Evolutionary conservation across 2,329 filamentous ascomycete species (phyloP), one percentile per base, ranked within the genome.

Genomic region (Herpotrichia juniperi): DNA sequence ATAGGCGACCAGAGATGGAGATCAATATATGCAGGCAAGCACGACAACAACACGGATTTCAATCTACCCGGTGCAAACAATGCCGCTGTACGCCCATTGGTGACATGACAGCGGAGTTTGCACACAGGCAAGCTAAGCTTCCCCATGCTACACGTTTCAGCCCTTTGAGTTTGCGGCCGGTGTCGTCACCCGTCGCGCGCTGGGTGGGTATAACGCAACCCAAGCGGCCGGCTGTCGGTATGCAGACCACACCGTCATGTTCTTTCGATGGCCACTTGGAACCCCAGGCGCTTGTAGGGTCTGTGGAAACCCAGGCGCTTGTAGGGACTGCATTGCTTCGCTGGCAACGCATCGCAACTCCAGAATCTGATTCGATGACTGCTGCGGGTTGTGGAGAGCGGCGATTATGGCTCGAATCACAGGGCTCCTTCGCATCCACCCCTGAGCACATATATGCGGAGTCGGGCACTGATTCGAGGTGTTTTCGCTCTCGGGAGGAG

Each of bases 401-500:
- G 56, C 54, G 57, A 50, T 50, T 51, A 48, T 35, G 48, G 54
- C 56, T 65, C 68, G 59, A 68, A 69, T 71, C 63, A 68, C 35
- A 55, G 17, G 19, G 43, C 57, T 44, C 53, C 50, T 51, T 40
- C 40, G 44, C 48, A 56, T 54, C 58, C 59, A 61, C 61, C 56
- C 59, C 62, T 60, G 51, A 50, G 55, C 50, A 54, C 55, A 52
- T 54, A 58, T 57, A 57, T 56, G 57, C 55, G 46, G 54, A 57
- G 50, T 54, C 56, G 54, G 50, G 60, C 63, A 60, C 57, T 66
- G 59, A 67, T 66, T 69, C 65, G 63, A 66, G 47, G 51, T 63
- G 56, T 62, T 63, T 61, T 64, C 58, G 56, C 53, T 8, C n/a
- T 63, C 69, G 69, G 69, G 68, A 68, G 63, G 62, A 68, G 56